Evolutionary conservation across 305 asterid genomes (phyloP).

Genomic region (Fraxinus baroniana): DNA sequence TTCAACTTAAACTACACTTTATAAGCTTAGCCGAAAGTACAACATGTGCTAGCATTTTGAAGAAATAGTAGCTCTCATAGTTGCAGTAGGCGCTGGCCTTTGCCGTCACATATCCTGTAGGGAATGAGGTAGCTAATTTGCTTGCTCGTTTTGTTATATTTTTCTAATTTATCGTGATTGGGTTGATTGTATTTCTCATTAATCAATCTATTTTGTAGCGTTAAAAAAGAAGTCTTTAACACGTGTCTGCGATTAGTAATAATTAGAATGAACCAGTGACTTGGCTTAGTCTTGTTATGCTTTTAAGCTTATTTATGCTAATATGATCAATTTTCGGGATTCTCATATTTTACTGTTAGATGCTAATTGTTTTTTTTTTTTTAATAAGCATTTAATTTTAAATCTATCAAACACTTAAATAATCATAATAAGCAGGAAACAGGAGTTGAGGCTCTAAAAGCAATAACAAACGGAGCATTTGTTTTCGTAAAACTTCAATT

Average conservation of each 20-base stretch:
- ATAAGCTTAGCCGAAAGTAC: not conserved
- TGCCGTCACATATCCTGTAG: not conserved
- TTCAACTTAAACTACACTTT: not conserved
- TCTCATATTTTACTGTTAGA: not conserved
- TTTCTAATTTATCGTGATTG: not conserved
- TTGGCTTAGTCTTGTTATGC: not conserved
- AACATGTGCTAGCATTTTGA: not conserved
- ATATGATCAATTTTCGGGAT: not conserved
- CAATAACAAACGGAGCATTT: not conserved
- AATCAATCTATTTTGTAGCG: not conserved
- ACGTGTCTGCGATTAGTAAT: not conserved
- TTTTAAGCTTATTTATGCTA: not conserved
- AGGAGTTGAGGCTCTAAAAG: not conserved
- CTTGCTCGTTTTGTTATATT: not conserved
- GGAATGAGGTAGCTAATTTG: not conserved
- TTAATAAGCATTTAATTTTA: not conserved
- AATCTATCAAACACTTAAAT: not conserved
- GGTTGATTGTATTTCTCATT: not conserved
- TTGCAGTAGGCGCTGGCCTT: not conserved
- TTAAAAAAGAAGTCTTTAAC: not conserved
- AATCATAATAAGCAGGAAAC: not conserved
- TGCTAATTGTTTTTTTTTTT: not conserved
- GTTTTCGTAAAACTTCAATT: not conserved
- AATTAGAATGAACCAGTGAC: not conserved
- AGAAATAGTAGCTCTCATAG: not conserved